Evolutionary conservation across 768 basidiomycete genomes (phyloP).

Genomic region (Macrolepiota fuliginosa): DNA sequence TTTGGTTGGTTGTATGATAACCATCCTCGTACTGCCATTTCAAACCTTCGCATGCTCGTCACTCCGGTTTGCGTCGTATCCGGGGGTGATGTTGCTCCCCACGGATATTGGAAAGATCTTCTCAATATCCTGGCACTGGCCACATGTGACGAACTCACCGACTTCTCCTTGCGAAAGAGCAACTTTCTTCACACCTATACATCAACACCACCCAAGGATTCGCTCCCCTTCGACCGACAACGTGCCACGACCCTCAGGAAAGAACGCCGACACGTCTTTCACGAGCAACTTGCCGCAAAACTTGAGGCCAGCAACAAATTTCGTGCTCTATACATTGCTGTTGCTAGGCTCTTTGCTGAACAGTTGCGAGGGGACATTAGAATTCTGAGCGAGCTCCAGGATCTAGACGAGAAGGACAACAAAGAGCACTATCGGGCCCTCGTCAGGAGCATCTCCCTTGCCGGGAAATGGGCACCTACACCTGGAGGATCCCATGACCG

Average conservation of each 20-base stretch:
- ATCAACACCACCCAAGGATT: background rate
- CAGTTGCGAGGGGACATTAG: conserved; percentile 47
- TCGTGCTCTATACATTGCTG: conserved; percentile 60
- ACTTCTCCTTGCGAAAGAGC: conserved; percentile 12
- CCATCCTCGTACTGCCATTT: conserved; percentile 68
- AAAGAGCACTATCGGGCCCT: conserved; percentile 22
- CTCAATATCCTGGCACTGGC: conserved; percentile 66
- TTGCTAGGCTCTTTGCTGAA: conserved; percentile 62
- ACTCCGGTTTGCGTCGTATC: conserved; percentile 42
- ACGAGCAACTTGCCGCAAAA: conserved; percentile 30
- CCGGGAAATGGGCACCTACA: conserved; percentile 71
- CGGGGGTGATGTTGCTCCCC: conserved; percentile 31
- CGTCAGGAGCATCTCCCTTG: conserved; percentile 48
- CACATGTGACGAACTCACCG: conserved; percentile 45
- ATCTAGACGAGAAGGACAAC: conserved; percentile 28
- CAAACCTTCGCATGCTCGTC: conserved; percentile 54
- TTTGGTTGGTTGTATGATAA: conserved; percentile 69
- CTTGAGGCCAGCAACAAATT: conserved; percentile 44
- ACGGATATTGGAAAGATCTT: conserved; percentile 78
- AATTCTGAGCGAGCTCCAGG: conserved; percentile 33
- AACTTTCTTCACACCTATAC: conserved; percentile 29
- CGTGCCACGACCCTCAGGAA: conserved; percentile 18
- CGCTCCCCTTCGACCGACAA: background rate
- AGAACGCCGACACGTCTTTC: conserved; percentile 19
- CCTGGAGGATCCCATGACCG: conserved; percentile 59